These are phyloP conservation scores for Umbelopsis sp. DNA, from an alignment of 192 early-diverging fungal species.

Conservation along the genomic window DNA sequence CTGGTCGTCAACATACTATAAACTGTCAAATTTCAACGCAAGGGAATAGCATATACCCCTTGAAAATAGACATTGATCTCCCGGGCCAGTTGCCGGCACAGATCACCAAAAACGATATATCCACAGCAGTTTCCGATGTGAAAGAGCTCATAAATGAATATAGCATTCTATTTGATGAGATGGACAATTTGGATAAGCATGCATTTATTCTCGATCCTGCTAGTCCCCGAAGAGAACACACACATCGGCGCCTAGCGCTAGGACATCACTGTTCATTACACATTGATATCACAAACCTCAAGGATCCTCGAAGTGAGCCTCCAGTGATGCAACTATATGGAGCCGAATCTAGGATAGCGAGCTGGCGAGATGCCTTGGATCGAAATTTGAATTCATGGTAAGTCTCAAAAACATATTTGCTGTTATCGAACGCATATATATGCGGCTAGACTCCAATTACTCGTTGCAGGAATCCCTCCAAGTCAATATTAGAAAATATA, in stretches of 20 bases:
- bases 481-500: not conserved
- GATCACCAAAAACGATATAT: not conserved
- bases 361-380: not conserved
- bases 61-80: not conserved
- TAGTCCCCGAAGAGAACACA: constrained; percentile 5
- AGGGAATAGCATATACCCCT: not conserved
- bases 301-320: constrained; percentile 2
- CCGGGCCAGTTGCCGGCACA: not conserved
- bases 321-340: constrained; percentile 27
- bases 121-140: not conserved
- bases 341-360: not conserved
- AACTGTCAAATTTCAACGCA: not conserved
- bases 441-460: not conserved
- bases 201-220: constrained; percentile 23
- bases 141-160: not conserved
- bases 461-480: not conserved
- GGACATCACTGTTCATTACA: constrained; percentile 26
- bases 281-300: constrained; percentile 18
- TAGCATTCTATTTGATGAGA: constrained; percentile 10
- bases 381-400: not conserved
- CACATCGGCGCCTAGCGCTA: constrained; percentile 22
- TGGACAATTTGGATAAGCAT: constrained; percentile 28
- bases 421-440: not conserved
- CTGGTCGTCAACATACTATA: constrained; percentile 6
- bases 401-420: not conserved